Conservation (phyloP, 441 rosid genomes). For the Erodium texanum region DNA sequence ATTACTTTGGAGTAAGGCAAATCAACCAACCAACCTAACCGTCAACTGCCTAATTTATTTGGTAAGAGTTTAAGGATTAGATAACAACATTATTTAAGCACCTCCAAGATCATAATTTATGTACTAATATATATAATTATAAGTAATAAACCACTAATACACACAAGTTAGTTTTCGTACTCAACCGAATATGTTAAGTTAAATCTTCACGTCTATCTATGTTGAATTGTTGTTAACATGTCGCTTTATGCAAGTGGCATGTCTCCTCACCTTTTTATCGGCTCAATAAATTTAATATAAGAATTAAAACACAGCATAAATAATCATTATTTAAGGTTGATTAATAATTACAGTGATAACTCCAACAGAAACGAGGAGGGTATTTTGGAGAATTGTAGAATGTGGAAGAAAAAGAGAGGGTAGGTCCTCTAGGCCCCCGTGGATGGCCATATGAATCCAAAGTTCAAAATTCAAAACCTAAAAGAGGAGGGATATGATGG, state of each 20-base stretch:
- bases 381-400: neutral
- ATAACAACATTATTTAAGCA: neutral
- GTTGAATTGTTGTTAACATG: neutral
- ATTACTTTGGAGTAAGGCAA: neutral
- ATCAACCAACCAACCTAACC: conserved; percentile 3
- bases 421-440: neutral
- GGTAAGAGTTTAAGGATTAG: neutral
- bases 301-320: too few relatives aligned
- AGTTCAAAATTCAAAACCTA: neutral
- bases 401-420: too few relatives aligned
- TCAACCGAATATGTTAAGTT: neutral
- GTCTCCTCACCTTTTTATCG: neutral
- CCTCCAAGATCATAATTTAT: neutral
- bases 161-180: neutral
- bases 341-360: too few relatives aligned
- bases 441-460: neutral
- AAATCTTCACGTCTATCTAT: neutral
- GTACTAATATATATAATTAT: neutral
- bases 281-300: neutral
- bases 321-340: too few relatives aligned
- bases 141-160: neutral
- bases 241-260: neutral
- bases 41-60: conserved; percentile 2
- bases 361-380: neutral
- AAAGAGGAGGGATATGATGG: neutral